Base-by-base conservation (phyloP, 2,329 filamentous ascomycete species). In the Fusarium dimerum region DNA sequence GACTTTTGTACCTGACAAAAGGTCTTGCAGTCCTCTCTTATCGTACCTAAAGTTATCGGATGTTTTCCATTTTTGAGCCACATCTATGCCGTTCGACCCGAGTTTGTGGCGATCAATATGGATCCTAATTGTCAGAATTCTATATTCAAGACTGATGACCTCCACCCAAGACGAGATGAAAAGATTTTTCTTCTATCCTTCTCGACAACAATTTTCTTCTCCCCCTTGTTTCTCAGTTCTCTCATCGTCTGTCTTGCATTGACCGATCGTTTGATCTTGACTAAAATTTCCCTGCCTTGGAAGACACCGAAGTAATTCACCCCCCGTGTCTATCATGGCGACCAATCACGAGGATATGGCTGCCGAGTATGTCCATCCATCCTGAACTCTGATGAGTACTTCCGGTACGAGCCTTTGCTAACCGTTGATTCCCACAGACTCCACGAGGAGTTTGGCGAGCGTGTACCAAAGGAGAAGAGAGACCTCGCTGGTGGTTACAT, bases 291-390 rank as follows among this genome's bases (percentile, higher is more conserved):
- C 48, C 20, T 26, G 20, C 20, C 20, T 26, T 26, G 20, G 20
- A 26, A 26, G 20, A 26, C 20, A 26, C 20, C 20, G 20, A 26
- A 26, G 7, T 26, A 26, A 26, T 26, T 26, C 20, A 26, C 20
- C 20, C 20, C 20, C 20, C 20, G 20, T 26, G 20, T 13, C 46
- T 34, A 20, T 54, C 49, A 70, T 71, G 68, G 66, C 69, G 47
- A 64, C 66, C 47, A 68, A 67, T 47, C 68, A 70, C 62, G 66
- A 71, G 58, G 66, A 70, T 52, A 58, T 54, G 48, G 65, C 66
- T 42, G 66, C 64, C 47, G 66, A 71, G 68, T 71, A 69, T 51
- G 68, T 64, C 18, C 29, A 26, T 26, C 5, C 20, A 26, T 26
- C 20, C 20, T 26, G 20, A 26, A 26, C 20, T 26, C 7, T 26